phyloP scores from a whole-genome alignment of 2,329 filamentous ascomycete species.

The Curvularia sp. region DNA sequence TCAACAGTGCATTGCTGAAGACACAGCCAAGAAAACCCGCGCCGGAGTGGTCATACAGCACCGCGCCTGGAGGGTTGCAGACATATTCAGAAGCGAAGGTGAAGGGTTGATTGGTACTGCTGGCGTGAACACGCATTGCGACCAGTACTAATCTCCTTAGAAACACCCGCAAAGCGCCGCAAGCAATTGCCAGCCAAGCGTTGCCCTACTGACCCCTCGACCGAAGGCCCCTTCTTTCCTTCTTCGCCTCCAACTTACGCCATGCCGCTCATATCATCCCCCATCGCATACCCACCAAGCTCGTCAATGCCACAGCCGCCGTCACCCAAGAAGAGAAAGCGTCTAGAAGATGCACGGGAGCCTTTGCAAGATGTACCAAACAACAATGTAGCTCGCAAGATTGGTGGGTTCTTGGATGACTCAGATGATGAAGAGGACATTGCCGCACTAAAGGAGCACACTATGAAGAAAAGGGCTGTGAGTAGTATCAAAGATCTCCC shows the following conservation, averaged over 20 bases:
- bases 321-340: slow-evolving; percentile 51
- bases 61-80: slow-evolving; percentile 55
- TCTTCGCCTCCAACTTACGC: slow-evolving; percentile 61
- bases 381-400: slow-evolving; percentile 45
- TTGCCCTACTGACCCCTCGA: slow-evolving; percentile 23
- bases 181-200: slow-evolving; percentile 17
- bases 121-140: slow-evolving; percentile 5
- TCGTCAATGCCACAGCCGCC: slow-evolving; percentile 51
- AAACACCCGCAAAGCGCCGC: slow-evolving; percentile 42
- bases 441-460: slow-evolving; percentile 50
- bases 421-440: slow-evolving; percentile 52
- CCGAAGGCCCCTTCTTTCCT: slow-evolving; percentile 25
- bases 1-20: slow-evolving; percentile 52
- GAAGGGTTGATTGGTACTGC: slow-evolving; percentile 48
- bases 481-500: slow-evolving; percentile 39
- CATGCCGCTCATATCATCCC: slow-evolving; percentile 69
- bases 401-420: slow-evolving; percentile 50
- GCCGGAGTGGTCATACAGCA: slow-evolving; percentile 60
- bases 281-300: slow-evolving; percentile 62
- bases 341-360: slow-evolving; percentile 35
- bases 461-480: slow-evolving; percentile 44
- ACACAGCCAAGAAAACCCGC: slow-evolving; percentile 51
- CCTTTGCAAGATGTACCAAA: slow-evolving; percentile 44
- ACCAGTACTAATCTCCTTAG: slow-evolving; percentile 36
- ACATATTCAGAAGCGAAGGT: slow-evolving; percentile 59